phyloP scores from a whole-genome alignment of 345 rosid species.

The Arabidopsis arenosa region DNA sequence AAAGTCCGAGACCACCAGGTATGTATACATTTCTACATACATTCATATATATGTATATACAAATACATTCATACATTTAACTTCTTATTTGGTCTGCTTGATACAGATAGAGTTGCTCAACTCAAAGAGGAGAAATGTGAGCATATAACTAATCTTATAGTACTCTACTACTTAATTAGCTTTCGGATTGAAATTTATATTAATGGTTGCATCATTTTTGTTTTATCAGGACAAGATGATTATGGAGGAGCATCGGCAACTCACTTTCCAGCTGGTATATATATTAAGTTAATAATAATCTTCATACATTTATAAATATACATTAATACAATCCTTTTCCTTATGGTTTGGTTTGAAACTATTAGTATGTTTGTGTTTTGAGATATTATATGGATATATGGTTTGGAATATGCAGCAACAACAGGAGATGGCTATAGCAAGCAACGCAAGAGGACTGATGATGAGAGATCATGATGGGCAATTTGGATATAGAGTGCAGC shows the following conservation, averaged over 20 bases:
- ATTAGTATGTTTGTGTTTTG: constrained; percentile 16
- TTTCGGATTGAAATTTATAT: background rate
- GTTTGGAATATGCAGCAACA: constrained; percentile 48
- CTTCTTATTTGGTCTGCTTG: constrained; percentile 26
- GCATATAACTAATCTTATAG: constrained; percentile 19
- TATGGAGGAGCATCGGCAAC: constrained; percentile 55
- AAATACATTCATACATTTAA: constrained; percentile 1
- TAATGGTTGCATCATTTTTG: constrained; percentile 2
- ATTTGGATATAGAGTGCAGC: constrained; percentile 46
- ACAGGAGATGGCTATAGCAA: constrained; percentile 59
- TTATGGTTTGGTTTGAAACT: constrained; percentile 13
- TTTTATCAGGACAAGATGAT: constrained; percentile 43
- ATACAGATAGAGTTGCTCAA: constrained; percentile 51
- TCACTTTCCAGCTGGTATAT: constrained; percentile 53
- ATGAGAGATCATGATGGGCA: constrained; percentile 44
- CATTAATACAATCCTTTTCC: background rate
- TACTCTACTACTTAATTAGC: background rate
- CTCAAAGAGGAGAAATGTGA: constrained; percentile 54
- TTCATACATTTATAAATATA: background rate
- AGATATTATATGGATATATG: constrained; percentile 11
- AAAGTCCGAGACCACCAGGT: constrained; percentile 61
- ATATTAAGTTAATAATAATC: background rate
- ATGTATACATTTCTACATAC: constrained; percentile 18
- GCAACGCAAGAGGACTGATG: constrained; percentile 52
- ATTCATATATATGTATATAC: background rate